Evolutionary conservation across 1,139 yeast species (phyloP), one percentile per base, ranked within the genome.

Genomic region (Magnusiomyces clavatus): DNA sequence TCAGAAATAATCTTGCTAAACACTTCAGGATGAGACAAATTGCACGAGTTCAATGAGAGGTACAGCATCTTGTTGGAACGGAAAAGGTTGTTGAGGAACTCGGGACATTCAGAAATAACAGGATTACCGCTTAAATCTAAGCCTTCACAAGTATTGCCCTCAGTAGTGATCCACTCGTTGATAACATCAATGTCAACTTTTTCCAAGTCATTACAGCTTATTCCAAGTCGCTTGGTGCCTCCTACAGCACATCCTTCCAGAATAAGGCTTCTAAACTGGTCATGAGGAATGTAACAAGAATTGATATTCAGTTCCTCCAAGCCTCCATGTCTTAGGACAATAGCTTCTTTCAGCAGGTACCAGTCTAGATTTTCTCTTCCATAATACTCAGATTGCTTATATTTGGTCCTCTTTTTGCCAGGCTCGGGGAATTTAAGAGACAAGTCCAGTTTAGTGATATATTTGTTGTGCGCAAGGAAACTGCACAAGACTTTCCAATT

Each of bases 51-150:
- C 50, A 89, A 69, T 16, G 95, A 85, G 45, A 87, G 73, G 59
- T 83, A 85, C 16, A 75, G 71, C n/a, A 53, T 20, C n/a, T 36
- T 29, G 2, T n/a, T 4, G 47, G 20, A 17, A 39, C 46, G 12
- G 40, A 31, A 48, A 11, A 53, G 24, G 34, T 45, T 48, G 45
- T 48, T 47, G 13, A 45, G 14, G 20, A 37, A 17, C 5, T 36
- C 42, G 12, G 35, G 42, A 13, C 14, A 16, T 14, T 35, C 16
- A 35, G 48, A 36, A 24, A 40, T 24, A 17, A n/a, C 68, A 63
- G 85, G 87, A 65, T 89, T 89, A 59, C 84, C 89, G 1, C 92
- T 95, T 48, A 89, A 69, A 70, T 89, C 96, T 20, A 90, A 77
- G 1, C 97, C 97, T 58, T 83, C 81, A 64, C 90, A 81, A 16